Conservation (phyloP, 352 stramenopile species). For the Elongisporangium prolatum region DNA sequence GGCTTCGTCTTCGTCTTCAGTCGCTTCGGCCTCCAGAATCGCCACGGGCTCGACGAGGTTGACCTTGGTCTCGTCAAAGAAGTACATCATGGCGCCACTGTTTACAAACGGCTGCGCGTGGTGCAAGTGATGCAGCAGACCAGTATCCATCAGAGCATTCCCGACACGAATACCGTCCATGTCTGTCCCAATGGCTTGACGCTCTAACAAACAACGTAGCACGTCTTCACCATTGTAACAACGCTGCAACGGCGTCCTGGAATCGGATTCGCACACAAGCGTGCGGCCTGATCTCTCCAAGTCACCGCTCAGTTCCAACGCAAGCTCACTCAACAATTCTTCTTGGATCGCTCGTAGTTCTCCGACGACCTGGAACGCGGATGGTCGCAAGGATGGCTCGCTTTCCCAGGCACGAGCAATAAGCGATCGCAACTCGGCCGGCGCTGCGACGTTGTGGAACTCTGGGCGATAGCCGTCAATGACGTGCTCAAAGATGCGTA, state of each 20-base stretch:
- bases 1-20: not conserved
- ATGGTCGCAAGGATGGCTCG: constrained; percentile 23
- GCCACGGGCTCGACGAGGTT: constrained; percentile 30
- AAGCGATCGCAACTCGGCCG: constrained; percentile 13
- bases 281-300: constrained; percentile 19
- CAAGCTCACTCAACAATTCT: constrained; percentile 35
- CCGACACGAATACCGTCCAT: constrained; percentile 40
- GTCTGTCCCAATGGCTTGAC: constrained; percentile 14
- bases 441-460: constrained; percentile 14
- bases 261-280: constrained; percentile 15
- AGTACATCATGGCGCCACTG: constrained; percentile 27
- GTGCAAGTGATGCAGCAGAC: constrained; percentile 44
- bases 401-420: constrained; percentile 27
- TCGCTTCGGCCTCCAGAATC: constrained; percentile 19
- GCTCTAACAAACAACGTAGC: constrained; percentile 31
- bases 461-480: constrained; percentile 28
- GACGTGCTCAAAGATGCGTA: constrained; percentile 34
- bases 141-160: constrained; percentile 58
- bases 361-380: constrained; percentile 20
- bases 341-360: constrained; percentile 27
- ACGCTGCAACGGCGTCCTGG: constrained; percentile 8
- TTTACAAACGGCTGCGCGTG: constrained; percentile 34
- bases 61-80: constrained; percentile 45
- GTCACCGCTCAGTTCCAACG: constrained; percentile 37
- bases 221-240: constrained; percentile 22